Conservation (phyloP, 2,329 filamentous ascomycete species). For the Fonsecaea nubica region DNA sequence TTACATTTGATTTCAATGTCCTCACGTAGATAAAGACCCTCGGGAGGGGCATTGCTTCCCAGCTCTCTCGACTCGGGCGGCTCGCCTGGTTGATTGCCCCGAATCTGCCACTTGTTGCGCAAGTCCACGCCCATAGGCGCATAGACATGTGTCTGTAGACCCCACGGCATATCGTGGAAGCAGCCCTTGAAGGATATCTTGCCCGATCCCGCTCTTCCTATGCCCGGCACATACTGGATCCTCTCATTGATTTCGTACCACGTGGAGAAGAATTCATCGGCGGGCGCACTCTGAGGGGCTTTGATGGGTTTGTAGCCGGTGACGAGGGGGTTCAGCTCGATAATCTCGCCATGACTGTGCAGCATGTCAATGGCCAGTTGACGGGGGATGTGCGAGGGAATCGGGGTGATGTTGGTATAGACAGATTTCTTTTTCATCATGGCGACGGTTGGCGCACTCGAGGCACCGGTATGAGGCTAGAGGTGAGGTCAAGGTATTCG, state of each 20-base stretch:
- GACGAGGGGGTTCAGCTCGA: slow-evolving; percentile 84
- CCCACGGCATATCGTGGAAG: slow-evolving; percentile 75
- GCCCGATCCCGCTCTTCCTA: slow-evolving; percentile 49
- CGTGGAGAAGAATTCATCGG: slow-evolving; percentile 72
- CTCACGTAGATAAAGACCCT: slow-evolving; percentile 79
- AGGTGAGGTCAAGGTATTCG: neutral
- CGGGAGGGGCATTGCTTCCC: slow-evolving; percentile 68
- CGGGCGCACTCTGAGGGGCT: slow-evolving; percentile 68
- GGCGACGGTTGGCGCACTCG: neutral
- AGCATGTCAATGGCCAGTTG: slow-evolving; percentile 75
- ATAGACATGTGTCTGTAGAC: slow-evolving; percentile 82
- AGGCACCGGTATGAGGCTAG: neutral
- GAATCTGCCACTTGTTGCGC: slow-evolving; percentile 78
- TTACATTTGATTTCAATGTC: slow-evolving; percentile 85
- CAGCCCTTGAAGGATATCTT: slow-evolving; percentile 80
- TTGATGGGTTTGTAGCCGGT: slow-evolving; percentile 72
- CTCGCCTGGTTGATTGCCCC: slow-evolving; percentile 75
- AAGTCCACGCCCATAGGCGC: slow-evolving; percentile 82
- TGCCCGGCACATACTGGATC: slow-evolving; percentile 74
- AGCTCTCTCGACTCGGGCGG: slow-evolving; percentile 69
- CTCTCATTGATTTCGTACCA: slow-evolving; percentile 84
- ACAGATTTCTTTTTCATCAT: slow-evolving; percentile 37
- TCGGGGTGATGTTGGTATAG: slow-evolving; percentile 66
- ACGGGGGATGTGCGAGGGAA: slow-evolving; percentile 72
- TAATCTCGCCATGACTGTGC: slow-evolving; percentile 80